A percentile compares a stretch with the other conserved stretches of the same genome.
Evolutionary conservation across 148 eudicot species (phyloP).

Genomic region (Silene conica): DNA sequence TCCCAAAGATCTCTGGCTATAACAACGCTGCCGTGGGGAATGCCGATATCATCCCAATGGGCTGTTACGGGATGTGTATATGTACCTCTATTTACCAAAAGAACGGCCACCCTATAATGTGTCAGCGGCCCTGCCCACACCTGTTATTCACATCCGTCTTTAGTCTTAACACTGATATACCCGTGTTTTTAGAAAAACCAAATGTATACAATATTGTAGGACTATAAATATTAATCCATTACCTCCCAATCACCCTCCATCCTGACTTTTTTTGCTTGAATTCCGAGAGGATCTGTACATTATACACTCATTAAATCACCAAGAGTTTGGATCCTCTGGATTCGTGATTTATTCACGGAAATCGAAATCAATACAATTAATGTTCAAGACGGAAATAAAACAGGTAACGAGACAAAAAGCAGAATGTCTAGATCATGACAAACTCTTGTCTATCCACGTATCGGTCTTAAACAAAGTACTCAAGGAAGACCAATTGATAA

Average conservation of each 20-base stretch:
- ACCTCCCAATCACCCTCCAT: conserved; percentile 57
- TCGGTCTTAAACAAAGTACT: too few relatives aligned
- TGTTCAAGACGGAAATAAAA: too few relatives aligned
- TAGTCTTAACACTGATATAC: too few relatives aligned
- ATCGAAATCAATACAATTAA: background rate
- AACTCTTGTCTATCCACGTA: too few relatives aligned
- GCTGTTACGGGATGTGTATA: conserved; percentile 41
- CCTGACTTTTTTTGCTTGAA: conserved; percentile 77
- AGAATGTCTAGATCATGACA: too few relatives aligned
- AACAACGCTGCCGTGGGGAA: conserved; percentile 44
- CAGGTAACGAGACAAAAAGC: too few relatives aligned
- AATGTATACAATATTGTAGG: too few relatives aligned
- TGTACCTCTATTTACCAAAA: conserved; percentile 51
- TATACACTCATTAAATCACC: background rate
- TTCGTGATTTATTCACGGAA: background rate
- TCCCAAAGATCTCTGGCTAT: conserved; percentile 70
- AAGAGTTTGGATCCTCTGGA: background rate
- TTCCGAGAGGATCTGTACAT: conserved; percentile 58
- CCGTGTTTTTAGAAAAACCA: too few relatives aligned
- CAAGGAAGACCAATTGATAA: too few relatives aligned
- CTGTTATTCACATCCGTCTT: conserved; percentile 23
- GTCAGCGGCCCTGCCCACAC: conserved; percentile 82
- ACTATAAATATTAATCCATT: too few relatives aligned
- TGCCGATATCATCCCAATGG: conserved; percentile 66
- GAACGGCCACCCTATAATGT: conserved; percentile 50